A percentile compares a stretch with the other conserved stretches of the same genome.
Evolutionary conservation across 192 early-diverging fungal genomes (phyloP).

Genomic region (Rhizophagus sp.): DNA sequence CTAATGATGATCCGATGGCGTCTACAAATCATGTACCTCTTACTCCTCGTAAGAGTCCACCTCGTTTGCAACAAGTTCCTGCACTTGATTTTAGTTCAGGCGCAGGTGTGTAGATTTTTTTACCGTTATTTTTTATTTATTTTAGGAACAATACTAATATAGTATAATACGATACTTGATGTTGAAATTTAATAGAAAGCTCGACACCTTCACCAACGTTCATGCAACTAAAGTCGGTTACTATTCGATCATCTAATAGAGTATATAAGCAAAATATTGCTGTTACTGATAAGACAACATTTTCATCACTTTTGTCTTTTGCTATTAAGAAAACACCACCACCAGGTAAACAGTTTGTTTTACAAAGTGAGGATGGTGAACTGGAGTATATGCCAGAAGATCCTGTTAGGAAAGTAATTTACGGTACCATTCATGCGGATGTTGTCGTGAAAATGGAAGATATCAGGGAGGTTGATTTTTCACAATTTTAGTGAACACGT

Average conservation of each 20-base stretch:
- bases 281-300: constrained; percentile 27
- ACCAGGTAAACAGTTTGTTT: constrained; percentile 27
- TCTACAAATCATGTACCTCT: background rate
- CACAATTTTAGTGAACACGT: constrained; percentile 17
- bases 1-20: background rate
- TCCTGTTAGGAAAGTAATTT: constrained; percentile 26
- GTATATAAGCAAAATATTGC: constrained; percentile 26
- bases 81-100: constrained; percentile 23
- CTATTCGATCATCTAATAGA: constrained; percentile 25
- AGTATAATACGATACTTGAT: no score
- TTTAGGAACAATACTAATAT: no score
- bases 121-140: background rate
- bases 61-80: constrained; percentile 23
- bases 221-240: constrained; percentile 24
- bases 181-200: constrained; percentile 1
- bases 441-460: constrained; percentile 28
- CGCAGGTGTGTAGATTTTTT: background rate
- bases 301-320: constrained; percentile 20
- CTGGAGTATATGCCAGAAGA: constrained; percentile 32
- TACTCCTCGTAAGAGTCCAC: constrained; percentile 31
- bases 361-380: constrained; percentile 29
- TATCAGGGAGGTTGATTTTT: constrained; percentile 26
- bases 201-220: constrained; percentile 24
- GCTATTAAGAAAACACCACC: constrained; percentile 27
- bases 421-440: constrained; percentile 16